Conservation (phyloP, 2,329 filamentous ascomycete genomes). For the Pestalotiopsis sp. region DNA sequence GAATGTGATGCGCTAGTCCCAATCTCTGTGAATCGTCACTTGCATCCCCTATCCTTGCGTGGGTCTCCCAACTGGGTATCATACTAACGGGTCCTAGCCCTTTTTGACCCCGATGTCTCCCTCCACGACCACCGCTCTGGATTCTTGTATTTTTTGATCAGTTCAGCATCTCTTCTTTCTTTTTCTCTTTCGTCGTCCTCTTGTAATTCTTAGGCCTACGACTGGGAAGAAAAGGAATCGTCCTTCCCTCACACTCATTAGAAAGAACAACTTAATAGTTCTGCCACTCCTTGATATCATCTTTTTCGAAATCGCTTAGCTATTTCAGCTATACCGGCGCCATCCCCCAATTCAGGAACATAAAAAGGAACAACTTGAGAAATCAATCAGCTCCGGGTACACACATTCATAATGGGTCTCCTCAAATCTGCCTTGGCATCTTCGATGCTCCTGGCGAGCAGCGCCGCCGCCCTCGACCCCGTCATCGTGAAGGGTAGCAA, state of each 20-base stretch:
- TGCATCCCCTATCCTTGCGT: conserved; percentile 10
- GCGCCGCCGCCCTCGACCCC: conserved; percentile 29
- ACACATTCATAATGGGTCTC: conserved; percentile 27
- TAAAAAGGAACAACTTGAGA: background rate
- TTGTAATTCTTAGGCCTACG: conserved; percentile 5
- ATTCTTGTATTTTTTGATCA: conserved; percentile 10
- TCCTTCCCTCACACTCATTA: conserved; percentile 9
- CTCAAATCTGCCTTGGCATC: conserved; percentile 30
- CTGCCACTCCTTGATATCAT: conserved; percentile 4
- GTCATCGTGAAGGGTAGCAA: conserved; percentile 37
- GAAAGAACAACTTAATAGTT: conserved; percentile 4
- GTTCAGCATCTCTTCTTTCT: conserved; percentile 6
- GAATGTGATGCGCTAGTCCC: conserved; percentile 9
- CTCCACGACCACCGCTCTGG: background rate
- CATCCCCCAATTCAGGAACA: background rate
- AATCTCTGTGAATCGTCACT: conserved; percentile 3
- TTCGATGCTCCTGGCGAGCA: conserved; percentile 28
- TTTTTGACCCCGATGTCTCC: conserved; percentile 4
- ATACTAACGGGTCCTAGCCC: background rate
- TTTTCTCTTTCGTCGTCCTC: conserved; percentile 3
- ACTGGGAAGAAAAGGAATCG: conserved; percentile 4
- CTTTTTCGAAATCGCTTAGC: background rate
- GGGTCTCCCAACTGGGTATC: background rate
- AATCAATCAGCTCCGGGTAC: background rate
- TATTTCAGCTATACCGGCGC: background rate